Evolutionary conservation across 495 filamentous ascomycete species (phyloP), one percentile per base, ranked within the genome.

Genomic region (Immersiella caudata): DNA sequence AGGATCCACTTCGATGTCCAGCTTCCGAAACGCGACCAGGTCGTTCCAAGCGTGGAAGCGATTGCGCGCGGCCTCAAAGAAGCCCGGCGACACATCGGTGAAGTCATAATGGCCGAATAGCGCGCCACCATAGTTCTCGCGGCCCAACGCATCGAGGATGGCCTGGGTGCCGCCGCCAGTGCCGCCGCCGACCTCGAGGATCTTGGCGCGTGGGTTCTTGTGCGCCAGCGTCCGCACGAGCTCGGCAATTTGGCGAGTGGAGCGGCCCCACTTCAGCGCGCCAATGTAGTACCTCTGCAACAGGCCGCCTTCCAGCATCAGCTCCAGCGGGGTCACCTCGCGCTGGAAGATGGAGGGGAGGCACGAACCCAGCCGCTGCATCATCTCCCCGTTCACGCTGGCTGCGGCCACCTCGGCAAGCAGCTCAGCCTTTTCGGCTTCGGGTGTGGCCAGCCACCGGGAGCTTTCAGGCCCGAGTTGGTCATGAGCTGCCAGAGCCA

Each of bases 1-100:
- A 0, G 78, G 64, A 35, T 81, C 76, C 1, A 75, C 67, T 29
- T 84, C 82, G 25, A 81, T 74, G 65, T 87, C 75, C 0, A 85
- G 69, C 0, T 68, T 65, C 49, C 81, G 78, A 69, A 77, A 88
- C 0, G 68, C 71, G 73, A 86, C 78, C 2, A 71, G 70, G 46
- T 79, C 71, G 0, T 24, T 56, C 55, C 74, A 79, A 33, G 8
- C 29, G 36, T 26, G 22, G 50, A 24, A 21, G 68, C 21, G 24
- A 6, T 62, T 40, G 0, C 33, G 40, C 9, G 70, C 74, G 33
- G 62, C 54, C 16, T 75, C 72, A 50, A 86, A 81, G 60, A 79
- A 82, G n/a, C 68, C 74, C 0, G 74, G 60, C 12, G 80, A 76
- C 4, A 33, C 29, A 8, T 33, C 29, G 29, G 29, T 33, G 29